A percentile compares a stretch with the other conserved stretches of the same genome.
These are phyloP conservation scores for Dactylonectria macrodidyma DNA, from an alignment of 2,329 filamentous ascomycete genomes.

Conservation along the genomic window DNA sequence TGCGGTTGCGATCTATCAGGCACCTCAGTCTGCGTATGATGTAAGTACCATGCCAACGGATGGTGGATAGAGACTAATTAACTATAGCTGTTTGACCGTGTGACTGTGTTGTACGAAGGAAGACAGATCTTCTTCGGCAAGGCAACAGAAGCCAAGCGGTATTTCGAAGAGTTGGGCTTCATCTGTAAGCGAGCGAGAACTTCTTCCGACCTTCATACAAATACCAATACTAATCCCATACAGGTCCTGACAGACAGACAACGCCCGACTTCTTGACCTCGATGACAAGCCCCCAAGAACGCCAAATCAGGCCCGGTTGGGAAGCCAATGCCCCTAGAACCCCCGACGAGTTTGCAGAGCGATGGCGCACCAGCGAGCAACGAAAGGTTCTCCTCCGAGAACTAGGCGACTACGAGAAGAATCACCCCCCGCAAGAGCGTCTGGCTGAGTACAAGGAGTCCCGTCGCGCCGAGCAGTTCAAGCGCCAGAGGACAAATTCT, in stretches of 20 bases:
- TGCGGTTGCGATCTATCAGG: slow-evolving; percentile 69
- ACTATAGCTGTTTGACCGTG: slow-evolving; percentile 76
- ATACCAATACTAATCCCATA: not conserved
- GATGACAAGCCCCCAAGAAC: slow-evolving; percentile 59
- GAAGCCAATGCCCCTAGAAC: slow-evolving; percentile 53
- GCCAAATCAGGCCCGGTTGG: slow-evolving; percentile 50
- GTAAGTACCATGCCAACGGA: slow-evolving; percentile 25
- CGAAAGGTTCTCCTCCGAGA: slow-evolving; percentile 49
- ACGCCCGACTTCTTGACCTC: slow-evolving; percentile 53
- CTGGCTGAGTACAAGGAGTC: slow-evolving; percentile 42
- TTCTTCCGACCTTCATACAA: accelerated
- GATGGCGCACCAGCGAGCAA: slow-evolving; percentile 49
- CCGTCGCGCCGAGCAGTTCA: slow-evolving; percentile 43
- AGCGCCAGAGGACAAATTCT: slow-evolving; percentile 59
- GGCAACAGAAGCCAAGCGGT: slow-evolving; percentile 69
- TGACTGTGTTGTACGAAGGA: slow-evolving; percentile 76
- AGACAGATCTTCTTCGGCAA: slow-evolving; percentile 78
- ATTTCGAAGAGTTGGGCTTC: slow-evolving; percentile 66
- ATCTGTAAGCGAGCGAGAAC: slow-evolving; percentile 33
- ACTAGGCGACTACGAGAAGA: slow-evolving; percentile 47
- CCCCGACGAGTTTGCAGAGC: slow-evolving; percentile 54
- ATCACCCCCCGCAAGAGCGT: slow-evolving; percentile 39
- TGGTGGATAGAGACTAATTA: slow-evolving; percentile 52
- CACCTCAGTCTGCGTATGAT: slow-evolving; percentile 71
- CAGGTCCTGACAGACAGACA: slow-evolving; percentile 46